phyloP scores from a whole-genome alignment of 2,329 filamentous ascomycete genomes.

The Paraphaeosphaeria sporulosa region DNA sequence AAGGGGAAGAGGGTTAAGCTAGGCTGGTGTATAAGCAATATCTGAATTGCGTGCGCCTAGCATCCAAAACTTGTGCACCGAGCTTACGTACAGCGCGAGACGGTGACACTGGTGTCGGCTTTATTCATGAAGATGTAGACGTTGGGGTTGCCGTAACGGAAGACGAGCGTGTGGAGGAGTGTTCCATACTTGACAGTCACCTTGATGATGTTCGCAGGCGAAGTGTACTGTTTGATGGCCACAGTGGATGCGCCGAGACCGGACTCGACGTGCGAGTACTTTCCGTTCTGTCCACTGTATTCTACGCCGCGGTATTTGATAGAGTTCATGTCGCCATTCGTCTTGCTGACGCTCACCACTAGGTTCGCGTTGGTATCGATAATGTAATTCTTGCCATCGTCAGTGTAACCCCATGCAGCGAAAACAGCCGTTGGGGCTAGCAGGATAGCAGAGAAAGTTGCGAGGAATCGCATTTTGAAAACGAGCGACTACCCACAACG shows the following conservation, averaged over 20 bases:
- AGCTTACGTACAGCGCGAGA: too few relatives aligned
- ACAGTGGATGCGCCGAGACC: slow-evolving; percentile 65
- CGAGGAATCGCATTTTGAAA: slow-evolving; percentile 25
- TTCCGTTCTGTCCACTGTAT: slow-evolving; percentile 52
- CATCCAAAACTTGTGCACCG: too few relatives aligned
- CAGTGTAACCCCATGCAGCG: slow-evolving; percentile 52
- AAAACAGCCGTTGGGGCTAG: slow-evolving; percentile 40
- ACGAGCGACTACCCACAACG: background rate
- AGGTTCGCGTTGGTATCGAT: slow-evolving; percentile 42
- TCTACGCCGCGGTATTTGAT: slow-evolving; percentile 66
- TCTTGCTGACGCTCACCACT: slow-evolving; percentile 44
- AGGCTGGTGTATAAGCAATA: too few relatives aligned
- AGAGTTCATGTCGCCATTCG: slow-evolving; percentile 68
- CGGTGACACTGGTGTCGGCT: slow-evolving; percentile 48
- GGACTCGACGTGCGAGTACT: slow-evolving; percentile 62
- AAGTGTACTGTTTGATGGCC: slow-evolving; percentile 46
- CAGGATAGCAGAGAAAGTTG: slow-evolving; percentile 24
- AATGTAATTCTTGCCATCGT: slow-evolving; percentile 50
- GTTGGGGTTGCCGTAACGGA: slow-evolving; percentile 64
- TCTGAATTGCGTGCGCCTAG: too few relatives aligned
- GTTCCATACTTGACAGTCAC: slow-evolving; percentile 64
- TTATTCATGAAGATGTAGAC: slow-evolving; percentile 59
- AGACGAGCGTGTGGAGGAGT: slow-evolving; percentile 68
- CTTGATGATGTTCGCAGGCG: slow-evolving; percentile 56
- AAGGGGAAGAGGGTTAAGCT: too few relatives aligned